These are phyloP conservation scores for Echinosophora koreensis DNA, from an alignment of 306 rosid species.

Conservation along the genomic window DNA sequence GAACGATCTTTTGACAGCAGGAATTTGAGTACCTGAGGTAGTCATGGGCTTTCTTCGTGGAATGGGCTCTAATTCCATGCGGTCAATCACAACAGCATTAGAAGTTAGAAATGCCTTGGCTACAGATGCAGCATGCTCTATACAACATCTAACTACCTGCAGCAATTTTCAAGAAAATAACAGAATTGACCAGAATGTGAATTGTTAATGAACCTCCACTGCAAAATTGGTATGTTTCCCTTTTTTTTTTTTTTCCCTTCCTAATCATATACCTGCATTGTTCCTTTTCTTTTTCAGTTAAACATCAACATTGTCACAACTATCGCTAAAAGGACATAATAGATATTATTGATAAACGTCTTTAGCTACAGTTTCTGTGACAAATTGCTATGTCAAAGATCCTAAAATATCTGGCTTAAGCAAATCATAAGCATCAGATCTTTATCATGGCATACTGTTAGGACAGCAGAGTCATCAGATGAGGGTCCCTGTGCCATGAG, in stretches of 20 bases:
- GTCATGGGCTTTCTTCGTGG: slow-evolving; percentile 58
- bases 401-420: slow-evolving; percentile 7
- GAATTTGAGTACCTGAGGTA: slow-evolving; percentile 53
- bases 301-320: not conserved
- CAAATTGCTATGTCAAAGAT: slow-evolving; percentile 13
- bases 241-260: no score
- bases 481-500: no score
- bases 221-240: not conserved
- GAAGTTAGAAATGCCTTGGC: slow-evolving; percentile 83
- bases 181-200: not conserved
- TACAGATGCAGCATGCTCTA: slow-evolving; percentile 93
- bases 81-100: slow-evolving; percentile 83
- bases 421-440: not conserved
- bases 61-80: slow-evolving; percentile 51
- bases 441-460: slow-evolving; percentile 4
- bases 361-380: not conserved
- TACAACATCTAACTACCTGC: slow-evolving; percentile 93
- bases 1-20: slow-evolving; percentile 12
- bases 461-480: no score
- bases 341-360: not conserved
- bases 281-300: not conserved
- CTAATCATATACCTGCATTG: not conserved
- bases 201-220: not conserved
- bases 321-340: not conserved
- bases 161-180: slow-evolving; percentile 31